These are phyloP conservation scores for Suillus brevipes DNA, from an alignment of 768 basidiomycete species.

Conservation along the genomic window DNA sequence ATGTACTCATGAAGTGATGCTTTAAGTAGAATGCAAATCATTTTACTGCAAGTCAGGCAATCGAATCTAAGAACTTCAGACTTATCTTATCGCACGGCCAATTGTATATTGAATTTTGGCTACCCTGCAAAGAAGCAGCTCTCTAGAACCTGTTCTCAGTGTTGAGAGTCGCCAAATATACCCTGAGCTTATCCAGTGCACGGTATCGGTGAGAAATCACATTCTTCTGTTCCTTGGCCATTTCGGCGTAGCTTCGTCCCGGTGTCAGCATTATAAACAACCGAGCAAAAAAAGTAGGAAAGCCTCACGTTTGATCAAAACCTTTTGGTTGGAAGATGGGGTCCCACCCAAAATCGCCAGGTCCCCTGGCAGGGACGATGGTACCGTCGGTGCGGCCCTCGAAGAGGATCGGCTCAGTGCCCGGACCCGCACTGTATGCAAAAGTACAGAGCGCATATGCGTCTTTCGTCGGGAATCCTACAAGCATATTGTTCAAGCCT, in stretches of 20 bases:
- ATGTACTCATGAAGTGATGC: background rate
- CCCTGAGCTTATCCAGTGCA: conserved; percentile 58
- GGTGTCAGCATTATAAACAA: background rate
- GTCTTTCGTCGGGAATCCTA: conserved; percentile 68
- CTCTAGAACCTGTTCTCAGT: conserved; percentile 3
- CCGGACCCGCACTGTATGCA: conserved; percentile 87
- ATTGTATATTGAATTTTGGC: background rate
- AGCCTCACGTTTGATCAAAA: conserved; percentile 71
- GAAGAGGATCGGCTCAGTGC: conserved; percentile 73
- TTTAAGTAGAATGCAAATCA: background rate
- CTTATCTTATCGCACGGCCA: background rate
- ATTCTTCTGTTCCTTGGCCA: conserved; percentile 64
- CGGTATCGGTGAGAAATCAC: conserved; percentile 63
- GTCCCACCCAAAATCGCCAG: conserved; percentile 87
- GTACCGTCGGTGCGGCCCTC: conserved; percentile 87
- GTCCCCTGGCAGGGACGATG: conserved; percentile 87
- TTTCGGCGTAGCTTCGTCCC: conserved; percentile 59
- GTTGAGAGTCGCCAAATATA: conserved; percentile 33
- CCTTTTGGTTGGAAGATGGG: conserved; percentile 79
- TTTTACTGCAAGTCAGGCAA: background rate
- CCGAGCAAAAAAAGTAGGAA: background rate
- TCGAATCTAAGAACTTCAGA: background rate
- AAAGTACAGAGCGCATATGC: conserved; percentile 96
- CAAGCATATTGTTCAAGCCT: conserved; percentile 83
- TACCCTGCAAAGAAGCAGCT: background rate